A percentile compares a stretch with the other conserved stretches of the same genome.
These are phyloP conservation scores for Pichia cephalocereana DNA, from an alignment of 805 yeast genomes.

Conservation along the genomic window DNA sequence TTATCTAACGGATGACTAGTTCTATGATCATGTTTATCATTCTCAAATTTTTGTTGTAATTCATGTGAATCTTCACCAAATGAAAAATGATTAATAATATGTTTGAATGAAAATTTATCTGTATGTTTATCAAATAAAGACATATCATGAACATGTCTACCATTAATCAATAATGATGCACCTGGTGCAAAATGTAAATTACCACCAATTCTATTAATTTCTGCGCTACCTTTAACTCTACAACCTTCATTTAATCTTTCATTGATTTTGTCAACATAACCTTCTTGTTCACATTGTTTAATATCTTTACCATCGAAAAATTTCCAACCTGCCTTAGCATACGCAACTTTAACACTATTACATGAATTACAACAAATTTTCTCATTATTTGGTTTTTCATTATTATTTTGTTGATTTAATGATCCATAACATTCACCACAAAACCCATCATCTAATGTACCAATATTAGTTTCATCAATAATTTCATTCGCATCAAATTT, in stretches of 20 bases:
- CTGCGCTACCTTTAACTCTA: conserved; percentile 68
- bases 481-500: conserved; percentile 33
- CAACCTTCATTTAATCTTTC: conserved; percentile 76
- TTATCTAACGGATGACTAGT: conserved; percentile 67
- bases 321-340: conserved; percentile 73
- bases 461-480: conserved; percentile 14
- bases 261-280: conserved; percentile 59
- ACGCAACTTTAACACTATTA: conserved; percentile 71
- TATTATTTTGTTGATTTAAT: conserved; percentile 44
- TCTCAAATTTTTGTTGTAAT: conserved; percentile 3
- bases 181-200: conserved; percentile 97
- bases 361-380: conserved; percentile 77
- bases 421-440: conserved; percentile 95
- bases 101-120: conserved; percentile 64
- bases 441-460: conserved; percentile 27
- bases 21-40: conserved; percentile 21
- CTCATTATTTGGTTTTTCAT: conserved; percentile 28
- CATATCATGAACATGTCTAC: conserved; percentile 76
- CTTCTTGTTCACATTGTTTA: conserved; percentile 85
- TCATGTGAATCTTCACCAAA: conserved; percentile 56
- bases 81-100: conserved; percentile 67
- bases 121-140: conserved; percentile 54
- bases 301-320: conserved; percentile 82
- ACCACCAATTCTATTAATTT: conserved; percentile 80
- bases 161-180: conserved; percentile 48